Percentiles rank a stretch among this genome's conserved stretches.
phyloP scores from a whole-genome alignment of 768 basidiomycete species.

The Nidularia sp. region DNA sequence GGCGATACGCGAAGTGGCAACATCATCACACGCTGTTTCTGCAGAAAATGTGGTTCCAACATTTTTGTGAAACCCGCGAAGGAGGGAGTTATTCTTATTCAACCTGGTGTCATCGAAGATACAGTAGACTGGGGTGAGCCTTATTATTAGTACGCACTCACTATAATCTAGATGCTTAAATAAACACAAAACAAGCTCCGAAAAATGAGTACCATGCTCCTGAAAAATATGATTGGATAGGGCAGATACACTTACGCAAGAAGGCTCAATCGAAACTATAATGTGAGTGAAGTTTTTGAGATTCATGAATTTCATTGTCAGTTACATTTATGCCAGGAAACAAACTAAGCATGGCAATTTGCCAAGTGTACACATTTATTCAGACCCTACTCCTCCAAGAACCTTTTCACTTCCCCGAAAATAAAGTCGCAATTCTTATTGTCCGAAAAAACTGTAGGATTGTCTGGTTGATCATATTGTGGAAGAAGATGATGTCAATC shows the following conservation, averaged over 20 bases:
- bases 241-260: neutral
- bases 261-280: no score
- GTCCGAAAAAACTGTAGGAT: conserved; percentile 13
- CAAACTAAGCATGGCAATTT: no score
- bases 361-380: neutral
- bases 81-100: conserved; percentile 13
- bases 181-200: neutral
- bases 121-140: conserved; percentile 15
- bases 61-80: conserved; percentile 17
- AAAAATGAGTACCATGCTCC: conserved; percentile 5
- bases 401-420: conserved; percentile 35
- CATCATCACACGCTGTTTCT: conserved; percentile 21
- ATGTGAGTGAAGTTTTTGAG: no score
- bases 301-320: no score
- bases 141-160: neutral
- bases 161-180: neutral
- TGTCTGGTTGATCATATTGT: neutral
- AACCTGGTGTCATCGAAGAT: conserved; percentile 17
- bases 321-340: no score
- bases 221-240: conserved; percentile 2
- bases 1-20: conserved; percentile 19
- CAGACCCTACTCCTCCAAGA: conserved; percentile 28
- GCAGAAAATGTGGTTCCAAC: conserved; percentile 21
- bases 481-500: neutral
- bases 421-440: conserved; percentile 36